Conservation (phyloP, 2,329 filamentous ascomycete species). For the Colletotrichum sp. region DNA sequence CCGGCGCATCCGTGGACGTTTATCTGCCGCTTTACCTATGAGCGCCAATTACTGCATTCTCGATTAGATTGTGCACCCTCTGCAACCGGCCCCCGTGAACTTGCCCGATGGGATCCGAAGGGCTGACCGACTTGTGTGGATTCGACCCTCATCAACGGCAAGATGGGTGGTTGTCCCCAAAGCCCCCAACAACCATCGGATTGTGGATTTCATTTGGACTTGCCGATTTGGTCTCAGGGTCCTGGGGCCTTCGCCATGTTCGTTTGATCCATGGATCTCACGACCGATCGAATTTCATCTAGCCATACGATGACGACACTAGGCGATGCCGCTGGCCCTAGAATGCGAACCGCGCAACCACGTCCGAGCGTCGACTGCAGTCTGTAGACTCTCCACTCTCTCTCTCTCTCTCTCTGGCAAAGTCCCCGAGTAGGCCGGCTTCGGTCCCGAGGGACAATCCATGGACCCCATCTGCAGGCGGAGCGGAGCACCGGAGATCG, state of each 20-base stretch:
- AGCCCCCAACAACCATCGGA: background rate
- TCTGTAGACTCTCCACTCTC: background rate
- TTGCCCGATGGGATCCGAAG: background rate
- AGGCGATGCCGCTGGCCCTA: background rate
- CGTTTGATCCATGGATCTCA: background rate
- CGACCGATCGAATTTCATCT: background rate
- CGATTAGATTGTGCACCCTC: background rate
- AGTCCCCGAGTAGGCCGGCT: background rate
- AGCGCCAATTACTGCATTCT: background rate
- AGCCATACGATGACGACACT: background rate
- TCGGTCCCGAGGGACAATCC: slow-evolving; percentile 2
- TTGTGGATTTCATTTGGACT: background rate
- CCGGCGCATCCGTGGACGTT: background rate
- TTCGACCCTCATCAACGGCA: background rate
- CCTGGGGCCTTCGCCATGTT: background rate
- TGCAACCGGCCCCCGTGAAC: background rate
- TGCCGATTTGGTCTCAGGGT: background rate
- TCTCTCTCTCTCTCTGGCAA: background rate
- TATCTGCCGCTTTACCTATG: too few relatives aligned
- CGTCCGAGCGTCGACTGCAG: background rate
- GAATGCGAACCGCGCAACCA: background rate
- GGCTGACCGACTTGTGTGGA: background rate
- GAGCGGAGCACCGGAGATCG: background rate
- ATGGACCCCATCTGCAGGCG: background rate
- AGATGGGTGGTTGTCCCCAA: background rate